Base-by-base conservation (phyloP, 1,139 yeast species). In the Nakaseomyces delphensis region DNA sequence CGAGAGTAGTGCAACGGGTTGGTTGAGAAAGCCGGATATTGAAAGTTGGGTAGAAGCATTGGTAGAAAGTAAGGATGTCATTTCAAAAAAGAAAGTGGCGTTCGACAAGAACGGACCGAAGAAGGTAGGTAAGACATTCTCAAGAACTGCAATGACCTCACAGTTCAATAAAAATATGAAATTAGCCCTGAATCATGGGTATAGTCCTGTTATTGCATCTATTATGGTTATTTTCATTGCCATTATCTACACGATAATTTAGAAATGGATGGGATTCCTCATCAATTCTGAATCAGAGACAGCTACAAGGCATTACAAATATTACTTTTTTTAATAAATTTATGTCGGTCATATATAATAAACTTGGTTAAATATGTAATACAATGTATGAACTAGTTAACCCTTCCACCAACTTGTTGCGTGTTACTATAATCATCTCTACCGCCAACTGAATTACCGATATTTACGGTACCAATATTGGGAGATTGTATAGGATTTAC, bases 1-100 rank as follows among this genome's bases (percentile, higher is more conserved):
- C 40, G 63, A 64, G 1, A 63, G 74, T 43, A 59, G 65, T 2
- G 82, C 81, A 13, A 87, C 96, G 0, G 98, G 98, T 0, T 91
- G 83, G 74, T 71, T 79, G 25, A 73, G 78, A 27, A 70, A 71
- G 3, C 69, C 83, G 1, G 73, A 73, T 40, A 67, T 71, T 5
- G 65, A 65, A 3, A 64, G 66, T 39, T 91, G 97, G 97, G 71
- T 82, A 5, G 62, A 68, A 15, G 76, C 76, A 0, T 62, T 89
- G 54, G 60, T 66, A n/a, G 60, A 65, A 33, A 72, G 65, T 41
- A 67, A 63, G 47, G 58, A 59, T 4, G 60, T 66, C 43, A 52
- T 57, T 16, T 48, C 50, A 2, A 63, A 54, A 14, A 65, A 63
- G 16, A 69, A 64, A 33, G 46, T 44, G 1, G 45, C 45, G 36